phyloP scores from a whole-genome alignment of 176 grass and related monocot genomes.

The Eremochloa ophiuroides region DNA sequence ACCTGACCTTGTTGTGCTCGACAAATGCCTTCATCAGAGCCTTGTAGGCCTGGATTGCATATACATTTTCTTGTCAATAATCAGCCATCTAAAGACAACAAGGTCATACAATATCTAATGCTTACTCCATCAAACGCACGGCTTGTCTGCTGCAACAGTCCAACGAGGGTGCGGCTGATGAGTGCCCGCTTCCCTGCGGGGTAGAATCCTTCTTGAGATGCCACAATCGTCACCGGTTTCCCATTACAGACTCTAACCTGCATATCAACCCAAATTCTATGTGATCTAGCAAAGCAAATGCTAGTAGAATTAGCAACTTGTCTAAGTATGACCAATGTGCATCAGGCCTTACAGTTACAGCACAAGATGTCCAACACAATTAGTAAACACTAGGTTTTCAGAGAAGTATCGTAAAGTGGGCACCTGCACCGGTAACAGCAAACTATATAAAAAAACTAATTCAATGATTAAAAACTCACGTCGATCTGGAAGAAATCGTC shows the following conservation, averaged over 20 bases:
- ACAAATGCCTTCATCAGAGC: conserved; percentile 93
- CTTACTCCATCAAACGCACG: conserved; percentile 85
- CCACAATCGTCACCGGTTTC: conserved; percentile 75
- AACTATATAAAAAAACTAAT: neutral
- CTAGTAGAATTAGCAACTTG: neutral
- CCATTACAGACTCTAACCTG: conserved; percentile 91
- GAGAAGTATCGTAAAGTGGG: neutral
- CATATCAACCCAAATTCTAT: neutral
- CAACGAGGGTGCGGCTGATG: conserved; percentile 67
- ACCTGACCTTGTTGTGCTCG: conserved; percentile 94
- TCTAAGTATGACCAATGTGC: neutral
- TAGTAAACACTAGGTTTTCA: neutral
- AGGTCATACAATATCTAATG: neutral
- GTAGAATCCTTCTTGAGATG: conserved; percentile 75
- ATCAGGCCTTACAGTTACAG: neutral
- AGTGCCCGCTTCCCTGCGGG: conserved; percentile 68
- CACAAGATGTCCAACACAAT: neutral
- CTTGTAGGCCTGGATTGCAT: conserved; percentile 75
- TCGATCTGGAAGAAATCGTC: conserved; percentile 96
- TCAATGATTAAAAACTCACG: conserved; percentile 37
- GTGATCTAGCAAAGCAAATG: neutral
- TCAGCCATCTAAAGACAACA: neutral
- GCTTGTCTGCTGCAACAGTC: conserved; percentile 77
- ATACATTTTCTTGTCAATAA: conserved; percentile 18
- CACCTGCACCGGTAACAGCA: neutral